Evolutionary conservation across 2,329 filamentous ascomycete species (phyloP).

Genomic region (Nothophaeocryptopus gaeumannii): DNA sequence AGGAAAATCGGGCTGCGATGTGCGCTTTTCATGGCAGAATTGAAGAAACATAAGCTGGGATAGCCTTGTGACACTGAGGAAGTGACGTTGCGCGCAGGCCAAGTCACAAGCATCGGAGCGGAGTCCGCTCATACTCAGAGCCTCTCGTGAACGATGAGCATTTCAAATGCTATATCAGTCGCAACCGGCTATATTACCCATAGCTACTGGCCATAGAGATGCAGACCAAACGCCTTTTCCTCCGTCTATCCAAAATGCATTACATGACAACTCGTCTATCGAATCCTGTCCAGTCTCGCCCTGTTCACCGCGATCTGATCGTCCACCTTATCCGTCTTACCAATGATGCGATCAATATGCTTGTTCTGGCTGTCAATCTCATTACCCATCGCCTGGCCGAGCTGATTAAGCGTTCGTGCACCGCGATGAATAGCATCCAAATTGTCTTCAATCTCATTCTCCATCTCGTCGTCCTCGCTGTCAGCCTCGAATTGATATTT

Average conservation of each 20-base stretch:
- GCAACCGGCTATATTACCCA: too few species aligned
- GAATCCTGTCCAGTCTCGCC: conserved; percentile 64
- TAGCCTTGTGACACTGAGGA: too few species aligned
- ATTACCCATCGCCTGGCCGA: conserved; percentile 70
- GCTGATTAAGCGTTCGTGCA: conserved; percentile 67
- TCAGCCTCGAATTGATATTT: conserved; percentile 81
- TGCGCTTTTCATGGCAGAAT: too few species aligned
- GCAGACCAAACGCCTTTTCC: conserved; percentile 2
- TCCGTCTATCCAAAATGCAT: not conserved
- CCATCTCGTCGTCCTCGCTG: conserved; percentile 64
- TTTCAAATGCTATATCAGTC: too few species aligned
- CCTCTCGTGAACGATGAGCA: too few species aligned
- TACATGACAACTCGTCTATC: not conserved
- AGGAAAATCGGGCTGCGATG: too few species aligned
- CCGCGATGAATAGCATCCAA: conserved; percentile 57
- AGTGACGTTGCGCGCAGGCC: too few species aligned
- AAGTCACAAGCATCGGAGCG: too few species aligned
- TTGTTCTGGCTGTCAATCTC: conserved; percentile 77
- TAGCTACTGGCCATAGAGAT: too few species aligned
- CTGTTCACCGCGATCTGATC: conserved; percentile 78
- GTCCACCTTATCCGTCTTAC: conserved; percentile 73
- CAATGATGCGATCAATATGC: conserved; percentile 69
- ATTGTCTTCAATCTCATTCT: conserved; percentile 44
- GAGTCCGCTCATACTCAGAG: too few species aligned
- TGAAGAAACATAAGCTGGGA: too few species aligned